A percentile compares a stretch with the other conserved stretches of the same genome.
Conservation (phyloP, 768 basidiomycete genomes). For the Kwoniella sp. region DNA sequence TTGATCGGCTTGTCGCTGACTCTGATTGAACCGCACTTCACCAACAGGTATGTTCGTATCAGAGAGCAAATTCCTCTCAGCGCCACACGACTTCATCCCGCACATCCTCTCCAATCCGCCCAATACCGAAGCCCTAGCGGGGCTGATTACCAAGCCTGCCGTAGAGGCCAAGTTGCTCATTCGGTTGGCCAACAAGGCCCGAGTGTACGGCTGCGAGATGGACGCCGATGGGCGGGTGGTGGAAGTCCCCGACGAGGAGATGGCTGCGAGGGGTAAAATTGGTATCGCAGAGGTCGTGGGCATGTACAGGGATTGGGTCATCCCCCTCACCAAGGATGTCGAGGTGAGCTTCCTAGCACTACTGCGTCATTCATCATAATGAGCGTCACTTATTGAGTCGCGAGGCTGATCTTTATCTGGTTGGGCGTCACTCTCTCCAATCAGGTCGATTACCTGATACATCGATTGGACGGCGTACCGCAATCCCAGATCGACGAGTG, state of each 20-base stretch:
- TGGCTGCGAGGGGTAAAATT: slow-evolving; percentile 64
- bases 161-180: slow-evolving; percentile 83
- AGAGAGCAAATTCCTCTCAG: slow-evolving; percentile 89
- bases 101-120: slow-evolving; percentile 72
- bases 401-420: background rate
- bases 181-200: slow-evolving; percentile 81
- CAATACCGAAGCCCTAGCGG: slow-evolving; percentile 76
- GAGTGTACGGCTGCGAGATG: slow-evolving; percentile 77
- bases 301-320: slow-evolving; percentile 92
- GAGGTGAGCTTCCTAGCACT: slow-evolving; percentile 74
- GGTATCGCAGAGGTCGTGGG: slow-evolving; percentile 91
- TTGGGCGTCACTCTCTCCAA: background rate
- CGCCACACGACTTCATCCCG: slow-evolving; percentile 85
- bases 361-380: background rate
- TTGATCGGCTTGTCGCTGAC: background rate
- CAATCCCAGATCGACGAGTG: slow-evolving; percentile 76
- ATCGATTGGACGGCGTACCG: slow-evolving; percentile 80
- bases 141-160: slow-evolving; percentile 93
- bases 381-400: background rate
- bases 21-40: too few relatives aligned
- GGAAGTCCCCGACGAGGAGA: slow-evolving; percentile 37
- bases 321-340: slow-evolving; percentile 95
- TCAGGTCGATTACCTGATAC: slow-evolving; percentile 95
- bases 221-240: slow-evolving; percentile 57
- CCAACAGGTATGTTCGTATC: slow-evolving; percentile 79